Percentiles rank a stretch among this genome's conserved stretches.
These are phyloP conservation scores for Kurtzmaniella quercitrusa DNA, from an alignment of 1,139 yeast species.

Conservation along the genomic window DNA sequence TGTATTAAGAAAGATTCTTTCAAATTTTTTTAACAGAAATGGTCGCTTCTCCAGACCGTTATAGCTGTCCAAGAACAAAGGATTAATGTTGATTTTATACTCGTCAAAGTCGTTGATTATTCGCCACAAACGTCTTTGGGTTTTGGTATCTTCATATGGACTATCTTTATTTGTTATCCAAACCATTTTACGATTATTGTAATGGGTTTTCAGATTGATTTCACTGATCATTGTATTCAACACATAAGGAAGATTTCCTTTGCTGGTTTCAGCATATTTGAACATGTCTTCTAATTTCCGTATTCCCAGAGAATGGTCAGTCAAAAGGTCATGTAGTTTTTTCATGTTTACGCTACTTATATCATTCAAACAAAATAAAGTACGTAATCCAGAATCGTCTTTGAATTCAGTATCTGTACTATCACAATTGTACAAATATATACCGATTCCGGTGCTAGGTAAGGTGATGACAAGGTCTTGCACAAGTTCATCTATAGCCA, in stretches of 20 bases:
- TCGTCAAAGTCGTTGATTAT: slow-evolving; percentile 59
- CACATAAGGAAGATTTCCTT: slow-evolving; percentile 28
- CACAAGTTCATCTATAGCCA: slow-evolving; percentile 52
- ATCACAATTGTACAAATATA: slow-evolving; percentile 54
- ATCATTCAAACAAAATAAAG: slow-evolving; percentile 32
- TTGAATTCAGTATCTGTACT: slow-evolving; percentile 23
- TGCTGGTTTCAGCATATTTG: slow-evolving; percentile 27
- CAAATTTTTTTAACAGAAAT: slow-evolving; percentile 53
- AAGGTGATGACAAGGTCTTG: slow-evolving; percentile 54
- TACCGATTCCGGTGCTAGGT: slow-evolving; percentile 65
- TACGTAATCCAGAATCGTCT: slow-evolving; percentile 25
- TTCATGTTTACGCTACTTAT: slow-evolving; percentile 41
- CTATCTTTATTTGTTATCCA: slow-evolving; percentile 43
- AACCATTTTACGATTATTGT: slow-evolving; percentile 33
- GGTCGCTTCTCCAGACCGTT: slow-evolving; percentile 12
- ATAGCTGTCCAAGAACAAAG: slow-evolving; percentile 52
- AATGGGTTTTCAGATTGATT: slow-evolving; percentile 26
- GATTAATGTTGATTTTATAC: slow-evolving; percentile 50
- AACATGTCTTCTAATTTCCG: slow-evolving; percentile 15
- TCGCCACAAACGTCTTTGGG: slow-evolving; percentile 46
- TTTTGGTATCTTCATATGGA: slow-evolving; percentile 26
- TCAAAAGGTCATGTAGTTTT: slow-evolving; percentile 27
- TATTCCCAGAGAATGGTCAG: slow-evolving; percentile 24
- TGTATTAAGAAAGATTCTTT: slow-evolving; percentile 51
- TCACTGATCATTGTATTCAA: slow-evolving; percentile 32